These are phyloP conservation scores for Colletotrichum cereale DNA, from an alignment of 2,329 filamentous ascomycete species.

Conservation along the genomic window DNA sequence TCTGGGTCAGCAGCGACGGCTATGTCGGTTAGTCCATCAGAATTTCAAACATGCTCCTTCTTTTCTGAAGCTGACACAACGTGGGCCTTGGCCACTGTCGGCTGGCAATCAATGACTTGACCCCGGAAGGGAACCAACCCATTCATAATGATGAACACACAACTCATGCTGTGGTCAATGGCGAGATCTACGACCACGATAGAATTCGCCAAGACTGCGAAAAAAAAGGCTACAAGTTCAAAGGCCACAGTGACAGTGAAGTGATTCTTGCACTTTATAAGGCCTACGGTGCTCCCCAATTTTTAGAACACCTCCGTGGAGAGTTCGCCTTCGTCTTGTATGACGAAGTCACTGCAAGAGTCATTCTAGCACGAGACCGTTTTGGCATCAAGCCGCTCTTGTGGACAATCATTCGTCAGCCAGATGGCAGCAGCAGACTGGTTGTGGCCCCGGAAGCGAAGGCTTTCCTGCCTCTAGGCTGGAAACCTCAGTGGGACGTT, in stretches of 20 bases:
- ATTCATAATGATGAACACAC: slow-evolving; percentile 51
- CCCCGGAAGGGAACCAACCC: slow-evolving; percentile 59
- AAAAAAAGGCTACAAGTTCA: slow-evolving; percentile 57
- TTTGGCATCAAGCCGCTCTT: slow-evolving; percentile 70
- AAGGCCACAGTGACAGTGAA: slow-evolving; percentile 62
- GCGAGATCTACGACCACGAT: slow-evolving; percentile 68
- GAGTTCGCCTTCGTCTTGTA: slow-evolving; percentile 67
- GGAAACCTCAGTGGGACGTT: slow-evolving; percentile 67
- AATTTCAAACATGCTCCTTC: no score
- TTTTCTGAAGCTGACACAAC: no score
- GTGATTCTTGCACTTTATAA: slow-evolving; percentile 65
- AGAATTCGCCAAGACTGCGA: slow-evolving; percentile 53
- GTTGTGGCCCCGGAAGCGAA: slow-evolving; percentile 66
- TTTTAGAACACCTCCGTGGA: slow-evolving; percentile 59
- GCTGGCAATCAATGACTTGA: slow-evolving; percentile 65
- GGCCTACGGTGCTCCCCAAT: slow-evolving; percentile 54
- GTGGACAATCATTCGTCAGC: no score
- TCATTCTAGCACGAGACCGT: slow-evolving; percentile 65
- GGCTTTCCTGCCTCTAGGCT: slow-evolving; percentile 63
- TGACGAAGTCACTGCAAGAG: slow-evolving; percentile 52
- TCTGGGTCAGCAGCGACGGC: slow-evolving; percentile 43
- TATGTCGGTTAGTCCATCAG: no score
- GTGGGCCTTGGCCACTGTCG: slow-evolving; percentile 60
- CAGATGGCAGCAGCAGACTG: slow-evolving; percentile 48
- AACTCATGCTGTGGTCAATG: slow-evolving; percentile 70